phyloP scores from a whole-genome alignment of 192 early-diverging fungal species.

The Gryganskiella cystojenkinii region DNA sequence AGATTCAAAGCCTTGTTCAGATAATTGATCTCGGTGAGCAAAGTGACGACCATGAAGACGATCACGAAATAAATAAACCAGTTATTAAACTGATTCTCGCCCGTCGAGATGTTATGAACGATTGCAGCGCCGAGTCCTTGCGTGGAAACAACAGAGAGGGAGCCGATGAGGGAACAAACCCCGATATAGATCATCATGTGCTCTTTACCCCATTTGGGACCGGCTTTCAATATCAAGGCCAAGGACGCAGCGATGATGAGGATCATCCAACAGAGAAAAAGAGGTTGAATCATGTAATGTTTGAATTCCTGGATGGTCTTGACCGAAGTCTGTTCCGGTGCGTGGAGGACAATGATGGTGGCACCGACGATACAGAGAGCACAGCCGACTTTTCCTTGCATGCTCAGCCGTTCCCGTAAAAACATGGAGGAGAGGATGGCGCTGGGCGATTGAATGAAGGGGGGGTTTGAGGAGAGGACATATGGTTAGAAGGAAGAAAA shows the following conservation, averaged over 20 bases:
- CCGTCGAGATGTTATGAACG: conserved; percentile 82
- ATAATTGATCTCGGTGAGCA: conserved; percentile 94
- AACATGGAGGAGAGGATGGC: conserved; percentile 89
- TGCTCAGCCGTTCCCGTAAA: conserved; percentile 81
- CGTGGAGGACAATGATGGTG: conserved; percentile 86
- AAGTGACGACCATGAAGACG: conserved; percentile 77
- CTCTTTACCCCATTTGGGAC: conserved; percentile 78
- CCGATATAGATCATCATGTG: conserved; percentile 90
- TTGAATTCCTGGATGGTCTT: conserved; percentile 86
- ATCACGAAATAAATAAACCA: conserved; percentile 87
- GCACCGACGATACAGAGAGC: conserved; percentile 88
- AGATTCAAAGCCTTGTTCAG: conserved; percentile 95
- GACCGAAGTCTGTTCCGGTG: conserved; percentile 79
- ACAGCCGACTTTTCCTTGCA: conserved; percentile 89
- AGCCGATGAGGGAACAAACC: conserved; percentile 93
- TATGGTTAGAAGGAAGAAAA: too few species aligned
- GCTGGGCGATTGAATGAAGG: conserved; percentile 27
- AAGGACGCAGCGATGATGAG: conserved; percentile 69
- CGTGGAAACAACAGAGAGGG: conserved; percentile 86
- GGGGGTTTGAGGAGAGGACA: background rate
- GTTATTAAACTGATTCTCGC: conserved; percentile 84
- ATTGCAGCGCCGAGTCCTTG: conserved; percentile 91
- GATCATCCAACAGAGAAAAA: conserved; percentile 80
- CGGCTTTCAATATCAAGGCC: conserved; percentile 79
- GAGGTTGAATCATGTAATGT: conserved; percentile 71